Conservation (phyloP, 2,329 filamentous ascomycete species). For the Ophiostoma sp. region DNA sequence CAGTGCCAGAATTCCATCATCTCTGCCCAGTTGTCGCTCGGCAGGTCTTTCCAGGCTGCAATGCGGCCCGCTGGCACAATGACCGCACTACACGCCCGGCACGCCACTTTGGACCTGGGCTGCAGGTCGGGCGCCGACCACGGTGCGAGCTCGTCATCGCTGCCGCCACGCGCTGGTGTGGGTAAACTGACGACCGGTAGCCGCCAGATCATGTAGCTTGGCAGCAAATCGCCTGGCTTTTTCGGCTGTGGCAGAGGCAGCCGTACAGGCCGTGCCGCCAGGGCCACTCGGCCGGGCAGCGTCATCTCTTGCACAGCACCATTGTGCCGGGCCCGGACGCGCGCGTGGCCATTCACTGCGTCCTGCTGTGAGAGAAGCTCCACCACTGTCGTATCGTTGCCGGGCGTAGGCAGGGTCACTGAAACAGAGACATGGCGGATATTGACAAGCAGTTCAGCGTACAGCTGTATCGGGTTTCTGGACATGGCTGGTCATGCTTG, state of each 20-base stretch:
- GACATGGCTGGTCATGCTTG: not conserved
- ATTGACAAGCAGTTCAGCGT: conserved; percentile 60
- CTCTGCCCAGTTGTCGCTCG: conserved; percentile 96
- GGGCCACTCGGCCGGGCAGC: conserved; percentile 43
- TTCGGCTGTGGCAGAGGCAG: conserved; percentile 30
- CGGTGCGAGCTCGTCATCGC: conserved; percentile 35
- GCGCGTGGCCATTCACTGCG: conserved; percentile 20
- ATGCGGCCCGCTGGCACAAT: conserved; percentile 40
- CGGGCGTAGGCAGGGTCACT: conserved; percentile 44
- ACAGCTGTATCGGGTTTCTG: conserved; percentile 37
- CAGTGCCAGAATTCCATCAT: conserved; percentile 99
- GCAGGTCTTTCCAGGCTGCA: conserved; percentile 78
- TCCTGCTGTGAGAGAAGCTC: conserved; percentile 41
- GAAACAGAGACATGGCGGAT: conserved; percentile 59
- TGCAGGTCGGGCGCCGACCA: conserved; percentile 52
- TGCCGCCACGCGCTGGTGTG: not conserved
- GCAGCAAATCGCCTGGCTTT: conserved; percentile 25
- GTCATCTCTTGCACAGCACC: conserved; percentile 34
- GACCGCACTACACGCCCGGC: conserved; percentile 37
- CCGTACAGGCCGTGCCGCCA: conserved; percentile 29
- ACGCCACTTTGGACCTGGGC: conserved; percentile 37
- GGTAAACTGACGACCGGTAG: conserved; percentile 36
- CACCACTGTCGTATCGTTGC: conserved; percentile 40
- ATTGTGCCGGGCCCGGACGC: conserved; percentile 45
- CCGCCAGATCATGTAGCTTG: conserved; percentile 42